Conservation (phyloP, 2,329 filamentous ascomycete genomes). For the Pseudocercospora fijiensis region DNA sequence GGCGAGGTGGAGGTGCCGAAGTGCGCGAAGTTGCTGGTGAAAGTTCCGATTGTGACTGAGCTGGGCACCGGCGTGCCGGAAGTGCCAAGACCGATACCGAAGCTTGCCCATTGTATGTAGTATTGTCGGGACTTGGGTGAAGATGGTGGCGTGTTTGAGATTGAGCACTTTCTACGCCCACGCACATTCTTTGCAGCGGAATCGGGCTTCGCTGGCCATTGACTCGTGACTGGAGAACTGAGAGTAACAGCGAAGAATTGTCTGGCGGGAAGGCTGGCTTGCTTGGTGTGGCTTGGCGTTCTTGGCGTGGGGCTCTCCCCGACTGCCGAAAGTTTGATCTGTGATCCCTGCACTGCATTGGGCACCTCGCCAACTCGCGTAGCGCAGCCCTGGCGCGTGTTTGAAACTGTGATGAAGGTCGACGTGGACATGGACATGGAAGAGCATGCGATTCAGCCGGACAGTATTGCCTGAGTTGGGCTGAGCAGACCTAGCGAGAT, state of each 20-base stretch:
- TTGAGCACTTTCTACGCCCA: too few species aligned
- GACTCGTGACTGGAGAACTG: too few species aligned
- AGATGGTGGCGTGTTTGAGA: too few species aligned
- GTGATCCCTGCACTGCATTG: not conserved
- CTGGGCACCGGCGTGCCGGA: not conserved
- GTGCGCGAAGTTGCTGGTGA: too few species aligned
- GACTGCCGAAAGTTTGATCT: not conserved
- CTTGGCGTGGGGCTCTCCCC: not conserved
- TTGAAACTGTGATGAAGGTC: not conserved
- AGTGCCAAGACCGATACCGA: not conserved
- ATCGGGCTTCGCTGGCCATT: too few species aligned
- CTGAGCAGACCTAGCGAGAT: slow-evolving; percentile 7
- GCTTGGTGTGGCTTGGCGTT: too few species aligned
- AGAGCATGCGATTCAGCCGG: not conserved
- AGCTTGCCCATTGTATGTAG: too few species aligned
- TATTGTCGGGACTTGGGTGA: not conserved
- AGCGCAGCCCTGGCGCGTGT: slow-evolving; percentile 5
- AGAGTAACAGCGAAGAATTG: not conserved
- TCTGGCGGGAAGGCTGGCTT: not conserved
- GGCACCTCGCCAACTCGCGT: too few species aligned
- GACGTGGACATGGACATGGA: not conserved
- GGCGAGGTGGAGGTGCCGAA: not conserved
- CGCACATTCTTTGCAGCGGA: too few species aligned
- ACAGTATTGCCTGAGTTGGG: not conserved
- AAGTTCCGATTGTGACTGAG: not conserved